Evolutionary conservation across 495 filamentous ascomycete species (phyloP).

Genomic region (Apodospora peruviana): DNA sequence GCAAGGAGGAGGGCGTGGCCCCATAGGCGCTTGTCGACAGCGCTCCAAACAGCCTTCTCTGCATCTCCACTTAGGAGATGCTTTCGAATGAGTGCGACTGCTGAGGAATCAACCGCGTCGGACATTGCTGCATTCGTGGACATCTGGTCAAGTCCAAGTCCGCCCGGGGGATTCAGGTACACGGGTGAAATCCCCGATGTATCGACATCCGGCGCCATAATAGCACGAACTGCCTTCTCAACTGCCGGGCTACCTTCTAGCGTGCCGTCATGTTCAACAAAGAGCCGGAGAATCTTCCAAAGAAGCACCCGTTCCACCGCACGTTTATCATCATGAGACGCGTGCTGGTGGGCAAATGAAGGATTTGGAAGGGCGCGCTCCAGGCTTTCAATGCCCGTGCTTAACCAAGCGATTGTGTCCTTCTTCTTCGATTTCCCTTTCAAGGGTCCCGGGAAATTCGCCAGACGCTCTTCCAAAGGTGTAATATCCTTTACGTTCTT

Average conservation of each 20-base stretch:
- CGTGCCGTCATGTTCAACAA: constrained; percentile 82
- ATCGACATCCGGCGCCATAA: constrained; percentile 59
- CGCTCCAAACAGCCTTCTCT: constrained; percentile 89
- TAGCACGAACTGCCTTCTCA: constrained; percentile 64
- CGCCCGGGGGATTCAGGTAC: constrained; percentile 26
- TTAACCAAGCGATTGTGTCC: constrained; percentile 80
- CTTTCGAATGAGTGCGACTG: constrained; percentile 63
- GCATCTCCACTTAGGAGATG: constrained; percentile 73
- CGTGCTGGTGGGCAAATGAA: constrained; percentile 34
- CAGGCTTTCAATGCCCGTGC: constrained; percentile 61
- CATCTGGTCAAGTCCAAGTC: constrained; percentile 15
- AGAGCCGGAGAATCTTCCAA: constrained; percentile 76
- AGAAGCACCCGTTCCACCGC: constrained; percentile 77
- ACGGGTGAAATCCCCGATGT: constrained; percentile 21
- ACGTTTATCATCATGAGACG: constrained; percentile 53
- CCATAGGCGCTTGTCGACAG: constrained; percentile 92
- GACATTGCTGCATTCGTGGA: constrained; percentile 28
- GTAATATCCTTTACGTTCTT: constrained; percentile 63
- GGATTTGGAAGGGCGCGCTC: constrained; percentile 55
- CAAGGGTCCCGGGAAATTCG: constrained; percentile 84
- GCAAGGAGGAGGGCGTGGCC: constrained; percentile 92
- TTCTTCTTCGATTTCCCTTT: constrained; percentile 92
- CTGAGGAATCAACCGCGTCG: constrained; percentile 61
- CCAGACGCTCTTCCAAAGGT: constrained; percentile 61
- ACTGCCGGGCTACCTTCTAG: constrained; percentile 69